Conservation (phyloP, 2,329 filamentous ascomycete species). For the Botrytis cinerea region DNA sequence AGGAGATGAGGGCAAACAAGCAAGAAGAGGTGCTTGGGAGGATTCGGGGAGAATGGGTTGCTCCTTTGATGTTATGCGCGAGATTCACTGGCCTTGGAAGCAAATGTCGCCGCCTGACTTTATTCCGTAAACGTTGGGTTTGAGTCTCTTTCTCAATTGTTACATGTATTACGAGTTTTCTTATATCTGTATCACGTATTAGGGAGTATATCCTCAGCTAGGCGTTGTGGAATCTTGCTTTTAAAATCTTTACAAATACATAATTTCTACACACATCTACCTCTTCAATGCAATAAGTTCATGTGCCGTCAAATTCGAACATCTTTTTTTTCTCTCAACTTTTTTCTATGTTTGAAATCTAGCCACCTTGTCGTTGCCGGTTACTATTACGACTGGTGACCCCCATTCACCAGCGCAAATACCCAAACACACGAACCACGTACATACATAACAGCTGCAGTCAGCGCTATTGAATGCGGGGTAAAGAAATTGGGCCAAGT, state of each 20-base stretch:
- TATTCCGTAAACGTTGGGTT: conserved; percentile 2
- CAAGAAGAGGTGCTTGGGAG: conserved; percentile 22
- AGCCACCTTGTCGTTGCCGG: background rate
- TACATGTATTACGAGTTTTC: background rate
- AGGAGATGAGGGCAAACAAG: conserved; percentile 14
- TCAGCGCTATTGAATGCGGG: conserved; percentile 11
- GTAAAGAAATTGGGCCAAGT: background rate
- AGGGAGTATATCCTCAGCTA: conserved; percentile 6
- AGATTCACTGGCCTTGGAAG: conserved; percentile 24
- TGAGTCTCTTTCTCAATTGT: background rate
- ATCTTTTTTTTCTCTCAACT: background rate
- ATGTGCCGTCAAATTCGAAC: background rate
- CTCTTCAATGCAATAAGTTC: background rate
- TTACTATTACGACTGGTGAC: background rate
- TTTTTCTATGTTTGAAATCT: background rate
- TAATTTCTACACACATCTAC: background rate
- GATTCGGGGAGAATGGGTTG: conserved; percentile 17
- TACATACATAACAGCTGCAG: conserved; percentile 2
- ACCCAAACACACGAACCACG: background rate
- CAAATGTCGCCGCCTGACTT: conserved; percentile 23
- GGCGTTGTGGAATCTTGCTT: conserved; percentile 17
- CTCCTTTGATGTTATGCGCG: conserved; percentile 21
- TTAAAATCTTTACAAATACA: background rate
- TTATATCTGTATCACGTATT: background rate
- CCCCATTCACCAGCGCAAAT: background rate